Percentiles rank a stretch among this genome's conserved stretches.
Conservation (phyloP, 1,139 yeast species). For the Yamadazyma blattariae region DNA sequence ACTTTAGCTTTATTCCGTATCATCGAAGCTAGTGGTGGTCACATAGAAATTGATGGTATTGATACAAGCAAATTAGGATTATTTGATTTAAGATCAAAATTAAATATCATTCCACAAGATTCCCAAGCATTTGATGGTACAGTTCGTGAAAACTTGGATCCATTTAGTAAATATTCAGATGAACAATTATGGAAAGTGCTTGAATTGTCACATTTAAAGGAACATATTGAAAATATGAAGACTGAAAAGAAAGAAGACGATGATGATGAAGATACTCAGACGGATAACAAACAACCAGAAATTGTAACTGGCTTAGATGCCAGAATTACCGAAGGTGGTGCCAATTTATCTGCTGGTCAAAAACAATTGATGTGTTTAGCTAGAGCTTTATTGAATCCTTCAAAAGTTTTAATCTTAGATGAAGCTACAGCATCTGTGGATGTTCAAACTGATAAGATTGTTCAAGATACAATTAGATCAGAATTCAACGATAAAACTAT, state of each 20-base stretch:
- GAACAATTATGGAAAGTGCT: slow-evolving; percentile 33
- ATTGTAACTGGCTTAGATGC: slow-evolving; percentile 13
- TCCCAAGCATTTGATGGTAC: slow-evolving; percentile 35
- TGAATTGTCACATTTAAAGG: slow-evolving; percentile 34
- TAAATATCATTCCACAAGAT: slow-evolving; percentile 40
- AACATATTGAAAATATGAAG: slow-evolving; percentile 30
- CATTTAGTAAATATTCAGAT: slow-evolving; percentile 27
- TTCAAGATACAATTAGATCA: slow-evolving; percentile 31
- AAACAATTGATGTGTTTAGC: slow-evolving; percentile 37
- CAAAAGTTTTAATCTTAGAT: slow-evolving; percentile 32
- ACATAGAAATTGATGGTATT: slow-evolving; percentile 30
- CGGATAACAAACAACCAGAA: slow-evolving; percentile 3
- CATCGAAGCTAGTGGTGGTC: slow-evolving; percentile 32
- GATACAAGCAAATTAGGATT: slow-evolving; percentile 31
- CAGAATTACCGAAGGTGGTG: slow-evolving; percentile 27
- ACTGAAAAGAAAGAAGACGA: slow-evolving; percentile 24
- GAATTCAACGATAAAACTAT: slow-evolving; percentile 34
- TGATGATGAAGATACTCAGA: slow-evolving; percentile 14
- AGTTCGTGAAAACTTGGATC: slow-evolving; percentile 36
- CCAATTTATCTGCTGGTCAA: slow-evolving; percentile 37
- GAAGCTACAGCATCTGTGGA: slow-evolving; percentile 41
- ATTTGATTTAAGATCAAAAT: slow-evolving; percentile 30
- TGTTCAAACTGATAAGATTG: slow-evolving; percentile 34
- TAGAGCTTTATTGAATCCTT: slow-evolving; percentile 31
- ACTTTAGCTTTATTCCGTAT: slow-evolving; percentile 38